phyloP scores from a whole-genome alignment of 345 rosid genomes.

The Punica granatum region DNA sequence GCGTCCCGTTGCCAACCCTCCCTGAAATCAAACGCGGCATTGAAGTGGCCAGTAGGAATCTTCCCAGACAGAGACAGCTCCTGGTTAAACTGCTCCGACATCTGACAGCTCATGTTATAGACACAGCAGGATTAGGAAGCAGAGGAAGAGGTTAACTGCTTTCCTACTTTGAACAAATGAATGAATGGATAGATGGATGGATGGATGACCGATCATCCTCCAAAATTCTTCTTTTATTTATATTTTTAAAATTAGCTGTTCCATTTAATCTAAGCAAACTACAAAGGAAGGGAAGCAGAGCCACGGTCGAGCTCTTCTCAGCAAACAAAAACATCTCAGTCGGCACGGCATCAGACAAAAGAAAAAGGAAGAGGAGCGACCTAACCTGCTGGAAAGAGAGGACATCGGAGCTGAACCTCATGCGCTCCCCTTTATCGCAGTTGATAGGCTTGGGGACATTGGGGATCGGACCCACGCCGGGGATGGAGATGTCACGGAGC shows the following conservation, averaged over 20 bases:
- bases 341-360: too few species aligned
- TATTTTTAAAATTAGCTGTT: too few species aligned
- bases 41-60: constrained; percentile 46
- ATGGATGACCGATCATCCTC: neutral
- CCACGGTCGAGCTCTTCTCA: neutral
- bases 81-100: constrained; percentile 53
- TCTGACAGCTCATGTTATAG: constrained; percentile 11
- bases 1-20: constrained; percentile 45
- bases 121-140: neutral
- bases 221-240: too few species aligned
- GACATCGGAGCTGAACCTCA: constrained; percentile 40
- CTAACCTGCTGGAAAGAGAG: constrained; percentile 41
- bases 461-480: constrained; percentile 23
- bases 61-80: constrained; percentile 38
- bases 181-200: too few species aligned
- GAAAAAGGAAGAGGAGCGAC: too few species aligned
- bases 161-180: neutral
- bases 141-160: neutral
- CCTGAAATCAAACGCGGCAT: constrained; percentile 35
- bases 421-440: constrained; percentile 45
- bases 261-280: too few species aligned
- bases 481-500: constrained; percentile 19
- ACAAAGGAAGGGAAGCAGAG: neutral
- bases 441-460: constrained; percentile 35
- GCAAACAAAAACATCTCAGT: too few species aligned